Evolutionary conservation across 2,329 filamentous ascomycete species (phyloP), one percentile per base, ranked within the genome.

Genomic region (Parafenestella ontariensis): DNA sequence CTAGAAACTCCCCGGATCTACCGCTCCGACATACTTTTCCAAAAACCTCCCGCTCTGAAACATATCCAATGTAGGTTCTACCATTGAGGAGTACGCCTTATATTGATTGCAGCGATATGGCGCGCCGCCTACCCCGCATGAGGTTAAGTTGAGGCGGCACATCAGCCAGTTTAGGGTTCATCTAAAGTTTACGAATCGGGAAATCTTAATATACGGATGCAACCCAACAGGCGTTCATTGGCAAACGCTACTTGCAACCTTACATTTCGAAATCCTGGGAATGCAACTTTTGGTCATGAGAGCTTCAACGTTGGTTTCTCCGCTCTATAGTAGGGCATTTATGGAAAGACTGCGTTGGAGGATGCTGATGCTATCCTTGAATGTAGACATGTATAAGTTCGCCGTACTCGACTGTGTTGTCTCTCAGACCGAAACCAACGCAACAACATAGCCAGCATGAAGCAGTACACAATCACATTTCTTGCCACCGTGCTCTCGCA

Each of bases 111-210:
- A 23, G 46, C 46, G 42, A 49, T 54, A 17, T 49, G 40, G 36
- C 29, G 21, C 31, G 21, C 17, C 39, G 37, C 37, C 28, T 37
- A 42, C 31, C 31, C 31, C 31, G 31, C 31, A 8, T 34, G 10
- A 15, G 31, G 31, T 34, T 34, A 34, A 15, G 31, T n/a, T 24
- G 15, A 7, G n/a, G 13, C 46, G 17, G 29, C 46, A 50, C 54
- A 45, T 49, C 43, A 46, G 50, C 36, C 55, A 54, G 26, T 54
- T 37, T 55, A 40, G 45, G 26, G 31, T 52, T 51, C 48, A 58
- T 54, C 42, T 54, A 58, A 36, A 3, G 41, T 23, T 45, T 33
- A 31, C 44, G 11, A 8, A 48, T 54, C 13, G 20, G 54, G 43
- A 11, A 43, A 46, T 23, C 23, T 11, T 40, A 54, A 48, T 54